A percentile compares a stretch with the other conserved stretches of the same genome.
Conservation (phyloP, 495 filamentous ascomycete genomes). For the Trichoderma asperelloides region DNA sequence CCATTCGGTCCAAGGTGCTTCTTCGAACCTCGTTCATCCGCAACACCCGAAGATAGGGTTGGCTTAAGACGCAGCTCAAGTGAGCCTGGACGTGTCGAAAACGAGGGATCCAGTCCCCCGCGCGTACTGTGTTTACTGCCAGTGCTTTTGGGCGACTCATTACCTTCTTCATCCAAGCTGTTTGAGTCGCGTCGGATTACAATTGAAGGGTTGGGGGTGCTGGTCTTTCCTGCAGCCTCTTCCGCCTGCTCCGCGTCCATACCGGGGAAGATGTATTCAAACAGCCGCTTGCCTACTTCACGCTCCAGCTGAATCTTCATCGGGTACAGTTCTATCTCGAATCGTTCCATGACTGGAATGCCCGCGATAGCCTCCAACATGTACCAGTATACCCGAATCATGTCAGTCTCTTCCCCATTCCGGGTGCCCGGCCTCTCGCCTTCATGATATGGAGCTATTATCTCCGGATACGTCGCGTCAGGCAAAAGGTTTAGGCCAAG, state of each 20-base stretch:
- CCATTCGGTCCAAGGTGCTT: constrained; percentile 43
- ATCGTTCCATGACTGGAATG: constrained; percentile 94
- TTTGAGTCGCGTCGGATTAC: constrained; percentile 19
- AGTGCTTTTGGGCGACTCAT: constrained; percentile 18
- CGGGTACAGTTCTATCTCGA: constrained; percentile 89
- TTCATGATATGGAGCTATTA: constrained; percentile 82
- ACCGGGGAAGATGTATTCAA: constrained; percentile 96
- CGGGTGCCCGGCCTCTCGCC: constrained; percentile 40
- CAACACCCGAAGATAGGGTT: constrained; percentile 56
- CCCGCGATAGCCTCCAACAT: constrained; percentile 97
- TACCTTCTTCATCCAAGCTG: constrained; percentile 23
- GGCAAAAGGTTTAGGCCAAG: constrained; percentile 81
- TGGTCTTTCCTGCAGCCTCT: constrained; percentile 29
- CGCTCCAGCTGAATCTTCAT: constrained; percentile 90
- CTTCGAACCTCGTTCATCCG: constrained; percentile 29
- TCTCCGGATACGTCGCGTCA: constrained; percentile 87
- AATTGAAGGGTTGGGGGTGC: background rate
- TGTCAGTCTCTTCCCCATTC: constrained; percentile 50
- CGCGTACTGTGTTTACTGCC: constrained; percentile 23
- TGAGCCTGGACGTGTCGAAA: constrained; percentile 51
- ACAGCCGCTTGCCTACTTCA: constrained; percentile 86
- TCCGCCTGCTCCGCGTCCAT: constrained; percentile 54
- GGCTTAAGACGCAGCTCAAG: constrained; percentile 72
- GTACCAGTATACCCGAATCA: constrained; percentile 91
- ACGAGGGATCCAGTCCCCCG: constrained; percentile 23